phyloP scores from a whole-genome alignment of 768 basidiomycete species.

The Termitomyces sp. region DNA sequence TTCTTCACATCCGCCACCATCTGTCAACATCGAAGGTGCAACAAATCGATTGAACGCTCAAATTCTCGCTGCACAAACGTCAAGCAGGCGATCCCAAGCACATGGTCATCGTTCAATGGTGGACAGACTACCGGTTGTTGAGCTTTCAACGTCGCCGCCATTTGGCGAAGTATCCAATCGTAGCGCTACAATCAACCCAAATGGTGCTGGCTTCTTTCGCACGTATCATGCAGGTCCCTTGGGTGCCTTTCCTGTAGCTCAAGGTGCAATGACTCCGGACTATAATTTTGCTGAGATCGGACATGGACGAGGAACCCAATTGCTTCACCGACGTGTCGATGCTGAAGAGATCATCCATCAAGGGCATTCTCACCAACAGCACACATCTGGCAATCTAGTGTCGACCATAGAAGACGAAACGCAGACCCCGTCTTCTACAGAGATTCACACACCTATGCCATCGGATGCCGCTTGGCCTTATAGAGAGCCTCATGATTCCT shows the following conservation, averaged over 20 bases:
- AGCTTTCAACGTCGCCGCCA: constrained; percentile 52
- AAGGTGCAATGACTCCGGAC: constrained; percentile 65
- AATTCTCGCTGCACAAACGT: constrained; percentile 26
- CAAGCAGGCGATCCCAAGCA: constrained; percentile 28
- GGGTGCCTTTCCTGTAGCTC: constrained; percentile 27
- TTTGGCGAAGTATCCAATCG: constrained; percentile 57
- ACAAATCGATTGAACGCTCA: constrained; percentile 31
- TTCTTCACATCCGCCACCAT: constrained; percentile 17
- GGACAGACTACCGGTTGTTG: constrained; percentile 55
- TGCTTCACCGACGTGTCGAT: constrained; percentile 2
- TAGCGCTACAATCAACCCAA: constrained; percentile 46
- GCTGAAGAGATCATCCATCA: constrained; percentile 6
- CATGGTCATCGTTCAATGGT: constrained; percentile 26
- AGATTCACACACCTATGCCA: neutral
- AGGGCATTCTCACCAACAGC: constrained; percentile 5
- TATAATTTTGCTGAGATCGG: constrained; percentile 73
- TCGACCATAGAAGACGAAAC: neutral
- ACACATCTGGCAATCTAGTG: neutral
- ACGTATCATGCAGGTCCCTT: constrained; percentile 40
- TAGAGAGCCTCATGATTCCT: constrained; percentile 31
- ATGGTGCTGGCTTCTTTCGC: constrained; percentile 53
- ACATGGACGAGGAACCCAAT: constrained; percentile 50
- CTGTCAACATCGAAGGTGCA: constrained; percentile 27
- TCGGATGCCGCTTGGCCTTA: constrained; percentile 33
- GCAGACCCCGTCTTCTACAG: neutral